phyloP scores from a whole-genome alignment of 352 stramenopile genomes.

The Globisporangium heterothallicum region DNA sequence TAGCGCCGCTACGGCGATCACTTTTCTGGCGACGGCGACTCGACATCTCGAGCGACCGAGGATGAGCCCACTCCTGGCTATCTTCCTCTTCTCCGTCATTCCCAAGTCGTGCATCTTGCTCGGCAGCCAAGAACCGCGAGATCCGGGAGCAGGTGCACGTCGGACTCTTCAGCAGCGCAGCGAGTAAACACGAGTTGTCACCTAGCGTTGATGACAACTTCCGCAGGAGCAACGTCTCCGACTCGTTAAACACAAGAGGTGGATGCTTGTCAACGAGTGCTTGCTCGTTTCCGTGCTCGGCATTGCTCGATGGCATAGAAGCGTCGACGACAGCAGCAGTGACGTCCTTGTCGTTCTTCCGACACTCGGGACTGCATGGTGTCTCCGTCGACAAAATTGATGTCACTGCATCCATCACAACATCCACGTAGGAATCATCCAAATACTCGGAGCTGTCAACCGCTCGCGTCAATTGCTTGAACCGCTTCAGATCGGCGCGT shows the following conservation, averaged over 20 bases:
- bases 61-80: background rate
- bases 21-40: constrained; percentile 17
- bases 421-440: constrained; percentile 50
- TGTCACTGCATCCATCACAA: constrained; percentile 22
- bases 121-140: constrained; percentile 19
- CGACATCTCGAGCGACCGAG: constrained; percentile 7
- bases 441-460: constrained; percentile 64
- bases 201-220: constrained; percentile 39
- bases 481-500: constrained; percentile 17
- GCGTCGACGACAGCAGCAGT: background rate
- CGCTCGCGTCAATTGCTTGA: constrained; percentile 34
- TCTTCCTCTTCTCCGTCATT: constrained; percentile 1
- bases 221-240: constrained; percentile 40
- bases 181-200: constrained; percentile 40
- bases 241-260: constrained; percentile 13
- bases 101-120: constrained; percentile 1
- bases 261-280: background rate
- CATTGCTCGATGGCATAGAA: background rate
- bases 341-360: constrained; percentile 15
- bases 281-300: background rate
- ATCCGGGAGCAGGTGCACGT: constrained; percentile 29
- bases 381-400: constrained; percentile 12
- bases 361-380: constrained; percentile 37
- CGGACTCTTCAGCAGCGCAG: constrained; percentile 31
- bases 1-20: constrained; percentile 10